Evolutionary conservation across 176 grass and related monocot species (phyloP).

Genomic region (Bothriochloa decipiens): DNA sequence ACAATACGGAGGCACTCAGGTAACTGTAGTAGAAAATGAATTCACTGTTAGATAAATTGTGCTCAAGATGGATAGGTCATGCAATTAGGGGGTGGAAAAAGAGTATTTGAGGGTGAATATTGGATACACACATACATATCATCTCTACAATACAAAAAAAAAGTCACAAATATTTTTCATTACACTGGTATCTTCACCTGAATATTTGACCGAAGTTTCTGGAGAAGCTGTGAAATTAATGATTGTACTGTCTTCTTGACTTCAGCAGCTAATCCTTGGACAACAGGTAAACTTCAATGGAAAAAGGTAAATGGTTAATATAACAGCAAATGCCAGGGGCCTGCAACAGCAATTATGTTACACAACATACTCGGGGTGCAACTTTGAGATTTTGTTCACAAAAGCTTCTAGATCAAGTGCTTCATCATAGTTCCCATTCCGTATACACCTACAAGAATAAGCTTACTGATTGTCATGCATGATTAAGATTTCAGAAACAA

Average conservation of each 20-base stretch:
- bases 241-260: slow-evolving; percentile 94
- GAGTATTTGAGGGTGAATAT: not conserved
- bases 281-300: slow-evolving; percentile 84
- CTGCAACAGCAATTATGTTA: slow-evolving; percentile 29
- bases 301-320: slow-evolving; percentile 52
- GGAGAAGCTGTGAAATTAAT: slow-evolving; percentile 93
- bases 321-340: slow-evolving; percentile 1
- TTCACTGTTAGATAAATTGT: slow-evolving; percentile 32
- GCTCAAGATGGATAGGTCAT: not conserved
- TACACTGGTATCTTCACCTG: slow-evolving; percentile 56
- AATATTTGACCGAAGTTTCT: slow-evolving; percentile 97
- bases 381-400: slow-evolving; percentile 82
- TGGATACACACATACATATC: not conserved
- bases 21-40: slow-evolving; percentile 66
- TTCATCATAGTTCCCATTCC: slow-evolving; percentile 99
- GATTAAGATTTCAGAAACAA: slow-evolving; percentile 28
- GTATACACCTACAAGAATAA: slow-evolving; percentile 75
- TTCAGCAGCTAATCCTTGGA: slow-evolving; percentile 87
- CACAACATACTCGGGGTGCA: slow-evolving; percentile 85
- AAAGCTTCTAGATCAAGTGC: slow-evolving; percentile 98
- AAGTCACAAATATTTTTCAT: not conserved
- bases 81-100: not conserved
- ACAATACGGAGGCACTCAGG: slow-evolving; percentile 84
- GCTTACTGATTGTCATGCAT: not conserved
- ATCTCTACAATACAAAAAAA: slow-evolving; percentile 19